These are phyloP conservation scores for Phellopilus nigrolimitatus DNA, from an alignment of 1,284 basidiomycete species.

Conservation along the genomic window DNA sequence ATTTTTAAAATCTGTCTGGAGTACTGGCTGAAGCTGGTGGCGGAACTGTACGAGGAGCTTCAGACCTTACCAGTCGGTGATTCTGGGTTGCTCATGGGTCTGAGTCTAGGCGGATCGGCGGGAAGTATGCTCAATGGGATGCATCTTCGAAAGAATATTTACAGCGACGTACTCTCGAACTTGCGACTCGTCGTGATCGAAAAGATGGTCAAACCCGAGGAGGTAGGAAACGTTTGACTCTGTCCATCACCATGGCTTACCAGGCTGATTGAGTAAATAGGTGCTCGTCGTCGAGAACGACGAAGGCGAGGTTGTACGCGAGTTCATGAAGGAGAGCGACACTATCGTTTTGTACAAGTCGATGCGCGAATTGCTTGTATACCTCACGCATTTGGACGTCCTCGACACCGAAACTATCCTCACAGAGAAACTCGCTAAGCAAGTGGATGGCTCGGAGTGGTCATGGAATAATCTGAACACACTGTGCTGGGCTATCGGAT, in stretches of 20 bases:
- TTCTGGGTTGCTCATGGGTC: constrained; percentile 88
- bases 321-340: no score
- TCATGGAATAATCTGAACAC: constrained; percentile 99
- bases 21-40: constrained; percentile 97
- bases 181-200: constrained; percentile 96
- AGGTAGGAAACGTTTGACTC: constrained; percentile 49
- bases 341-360: constrained; percentile 99
- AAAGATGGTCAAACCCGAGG: no score
- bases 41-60: constrained; percentile 97
- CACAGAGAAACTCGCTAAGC: constrained; percentile 94
- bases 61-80: constrained; percentile 90
- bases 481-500: constrained; percentile 99
- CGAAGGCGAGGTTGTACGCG: constrained; percentile 99
- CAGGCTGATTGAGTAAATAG: no score
- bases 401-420: constrained; percentile 95
- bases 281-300: constrained; percentile 99
- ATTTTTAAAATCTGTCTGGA: constrained; percentile 99
- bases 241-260: constrained; percentile 8
- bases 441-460: constrained; percentile 98
- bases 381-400: constrained; percentile 96
- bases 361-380: constrained; percentile 96
- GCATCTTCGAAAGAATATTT: constrained; percentile 89
- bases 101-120: constrained; percentile 75
- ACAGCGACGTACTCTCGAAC: constrained; percentile 92
- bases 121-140: constrained; percentile 76